Conservation (phyloP, 75 land plant genomes). For the Cunninghamia lanceolata region DNA sequence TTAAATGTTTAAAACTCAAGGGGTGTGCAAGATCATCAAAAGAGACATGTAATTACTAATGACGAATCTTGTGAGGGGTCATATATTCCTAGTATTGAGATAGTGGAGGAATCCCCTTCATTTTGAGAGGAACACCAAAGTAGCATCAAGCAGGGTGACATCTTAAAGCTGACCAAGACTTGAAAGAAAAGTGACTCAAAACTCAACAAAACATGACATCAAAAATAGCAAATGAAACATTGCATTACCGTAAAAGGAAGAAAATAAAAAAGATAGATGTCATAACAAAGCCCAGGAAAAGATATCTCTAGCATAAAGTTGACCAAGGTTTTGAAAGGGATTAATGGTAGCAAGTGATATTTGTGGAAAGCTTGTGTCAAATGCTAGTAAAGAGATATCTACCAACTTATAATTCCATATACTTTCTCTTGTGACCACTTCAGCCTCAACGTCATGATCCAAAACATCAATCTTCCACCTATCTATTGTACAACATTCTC, state of each 20-base stretch:
- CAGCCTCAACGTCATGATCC: conserved; percentile 47
- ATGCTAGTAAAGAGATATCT: conserved; percentile 72
- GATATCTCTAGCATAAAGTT: conserved; percentile 60
- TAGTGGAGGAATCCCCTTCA: not conserved
- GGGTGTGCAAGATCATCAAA: not conserved
- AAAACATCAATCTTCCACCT: conserved; percentile 29
- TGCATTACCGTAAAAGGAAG: not conserved
- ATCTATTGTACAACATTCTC: conserved; percentile 72
- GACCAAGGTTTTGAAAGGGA: conserved; percentile 69
- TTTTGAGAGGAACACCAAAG: not conserved
- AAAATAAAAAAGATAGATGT: not conserved
- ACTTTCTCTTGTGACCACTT: conserved; percentile 46
- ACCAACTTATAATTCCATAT: conserved; percentile 85
- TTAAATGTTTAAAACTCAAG: not conserved
- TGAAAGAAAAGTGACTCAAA: not conserved
- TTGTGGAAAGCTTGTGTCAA: conserved; percentile 94
- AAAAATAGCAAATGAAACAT: not conserved
- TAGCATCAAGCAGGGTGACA: not conserved
- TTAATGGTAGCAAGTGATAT: conserved; percentile 82
- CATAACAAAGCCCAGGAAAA: not conserved
- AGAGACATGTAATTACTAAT: not conserved
- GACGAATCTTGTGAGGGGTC: not conserved
- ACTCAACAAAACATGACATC: not conserved
- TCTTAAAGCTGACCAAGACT: not conserved
- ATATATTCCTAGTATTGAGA: not conserved